phyloP scores from a whole-genome alignment of 257 asterid species.

The Solanum medicagineum region DNA sequence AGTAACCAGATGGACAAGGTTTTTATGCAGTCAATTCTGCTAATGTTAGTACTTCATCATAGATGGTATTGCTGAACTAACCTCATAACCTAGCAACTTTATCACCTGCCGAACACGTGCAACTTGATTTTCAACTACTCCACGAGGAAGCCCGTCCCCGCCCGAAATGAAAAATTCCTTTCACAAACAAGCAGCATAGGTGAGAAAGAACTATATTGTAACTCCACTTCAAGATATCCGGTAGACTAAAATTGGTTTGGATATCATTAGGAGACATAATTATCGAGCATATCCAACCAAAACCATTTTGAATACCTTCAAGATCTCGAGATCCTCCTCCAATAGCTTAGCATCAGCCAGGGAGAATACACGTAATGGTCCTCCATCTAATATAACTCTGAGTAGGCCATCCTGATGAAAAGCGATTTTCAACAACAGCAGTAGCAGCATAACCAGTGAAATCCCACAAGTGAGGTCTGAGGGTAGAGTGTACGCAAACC shows the following conservation, averaged over 20 bases:
- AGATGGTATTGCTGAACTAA: slow-evolving; percentile 21
- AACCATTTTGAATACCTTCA: slow-evolving; percentile 43
- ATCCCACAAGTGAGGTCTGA: no score
- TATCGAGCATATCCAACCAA: background rate
- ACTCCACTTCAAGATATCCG: background rate
- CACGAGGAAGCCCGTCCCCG: slow-evolving; percentile 99
- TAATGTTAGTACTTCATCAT: background rate
- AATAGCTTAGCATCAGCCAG: slow-evolving; percentile 68
- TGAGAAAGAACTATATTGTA: background rate
- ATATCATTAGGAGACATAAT: background rate
- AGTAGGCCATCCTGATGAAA: slow-evolving; percentile 68
- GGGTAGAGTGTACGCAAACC: no score
- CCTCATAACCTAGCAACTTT: slow-evolving; percentile 75
- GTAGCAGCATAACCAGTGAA: no score
- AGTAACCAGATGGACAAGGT: background rate
- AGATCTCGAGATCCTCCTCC: slow-evolving; percentile 80
- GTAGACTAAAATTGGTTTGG: background rate
- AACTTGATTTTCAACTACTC: slow-evolving; percentile 92
- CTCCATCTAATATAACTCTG: slow-evolving; percentile 88
- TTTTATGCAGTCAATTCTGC: background rate
- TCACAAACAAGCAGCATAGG: background rate
- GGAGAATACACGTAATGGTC: slow-evolving; percentile 65
- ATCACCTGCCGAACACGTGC: slow-evolving; percentile 68
- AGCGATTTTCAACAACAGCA: background rate
- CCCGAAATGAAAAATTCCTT: slow-evolving; percentile 96